These are phyloP conservation scores for Trametes versicolor DNA, from an alignment of 1,284 basidiomycete species.

Conservation along the genomic window DNA sequence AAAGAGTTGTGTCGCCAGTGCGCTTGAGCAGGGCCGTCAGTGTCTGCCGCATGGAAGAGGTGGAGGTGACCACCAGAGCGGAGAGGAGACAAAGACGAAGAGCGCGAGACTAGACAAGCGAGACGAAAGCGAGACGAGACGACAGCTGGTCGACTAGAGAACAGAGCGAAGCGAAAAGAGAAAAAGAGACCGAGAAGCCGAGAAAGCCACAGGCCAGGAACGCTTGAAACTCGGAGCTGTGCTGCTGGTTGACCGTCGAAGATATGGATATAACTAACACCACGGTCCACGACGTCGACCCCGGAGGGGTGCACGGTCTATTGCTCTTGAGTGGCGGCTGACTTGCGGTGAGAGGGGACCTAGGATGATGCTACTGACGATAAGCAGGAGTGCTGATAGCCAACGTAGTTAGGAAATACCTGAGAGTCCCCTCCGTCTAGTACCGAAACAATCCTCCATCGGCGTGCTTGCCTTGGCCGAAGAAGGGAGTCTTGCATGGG, in stretches of 20 bases:
- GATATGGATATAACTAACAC: not conserved
- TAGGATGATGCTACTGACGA: not conserved
- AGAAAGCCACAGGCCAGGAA: not conserved
- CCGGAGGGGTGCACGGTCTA: too few species aligned
- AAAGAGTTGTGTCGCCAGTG: not conserved
- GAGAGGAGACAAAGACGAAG: not conserved
- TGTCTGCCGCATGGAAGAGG: constrained; percentile 8
- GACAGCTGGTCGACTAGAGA: not conserved
- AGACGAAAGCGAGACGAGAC: not conserved
- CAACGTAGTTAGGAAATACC: not conserved
- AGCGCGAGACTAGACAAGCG: not conserved
- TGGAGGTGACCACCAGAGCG: not conserved
- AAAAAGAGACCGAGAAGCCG: not conserved
- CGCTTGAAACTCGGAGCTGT: not conserved
- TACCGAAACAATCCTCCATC: not conserved
- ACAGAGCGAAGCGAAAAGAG: too few species aligned
- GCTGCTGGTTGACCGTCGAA: not conserved
- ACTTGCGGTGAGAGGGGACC: not conserved
- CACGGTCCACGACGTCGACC: not conserved
- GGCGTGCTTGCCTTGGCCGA: constrained; percentile 8
- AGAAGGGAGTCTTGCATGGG: not conserved
- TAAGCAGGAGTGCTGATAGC: not conserved
- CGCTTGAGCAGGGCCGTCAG: not conserved
- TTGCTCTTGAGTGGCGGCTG: too few species aligned
- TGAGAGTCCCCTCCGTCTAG: not conserved